Percentiles rank a stretch among this genome's conserved stretches.
phyloP scores from a whole-genome alignment of 2,329 filamentous ascomycete genomes.

The Metarhizium brunneum region DNA sequence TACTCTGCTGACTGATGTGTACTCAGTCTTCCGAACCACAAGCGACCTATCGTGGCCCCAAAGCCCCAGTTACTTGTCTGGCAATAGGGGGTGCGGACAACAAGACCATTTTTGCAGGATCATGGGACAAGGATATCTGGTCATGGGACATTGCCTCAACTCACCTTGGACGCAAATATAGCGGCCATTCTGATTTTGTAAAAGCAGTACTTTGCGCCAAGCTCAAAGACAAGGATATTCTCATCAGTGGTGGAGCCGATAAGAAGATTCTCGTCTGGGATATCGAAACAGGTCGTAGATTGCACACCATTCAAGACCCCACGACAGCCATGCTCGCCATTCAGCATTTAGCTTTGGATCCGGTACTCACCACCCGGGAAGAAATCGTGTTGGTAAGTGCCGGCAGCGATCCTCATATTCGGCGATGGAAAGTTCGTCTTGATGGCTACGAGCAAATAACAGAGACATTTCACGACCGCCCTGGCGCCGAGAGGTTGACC shows the following conservation, averaged over 20 bases:
- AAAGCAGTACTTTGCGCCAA: conserved; percentile 62
- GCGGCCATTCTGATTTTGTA: conserved; percentile 84
- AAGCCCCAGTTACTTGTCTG: conserved; percentile 70
- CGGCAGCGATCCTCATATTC: conserved; percentile 71
- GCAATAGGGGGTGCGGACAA: conserved; percentile 50
- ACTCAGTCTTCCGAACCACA: conserved; percentile 22
- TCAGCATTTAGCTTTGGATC: conserved; percentile 70
- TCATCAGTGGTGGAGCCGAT: conserved; percentile 71
- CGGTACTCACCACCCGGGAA: conserved; percentile 41
- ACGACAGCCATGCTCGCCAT: conserved; percentile 64
- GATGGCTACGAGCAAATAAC: conserved; percentile 44
- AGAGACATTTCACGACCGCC: conserved; percentile 32
- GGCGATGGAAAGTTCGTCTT: conserved; percentile 59
- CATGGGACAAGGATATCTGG: conserved; percentile 91
- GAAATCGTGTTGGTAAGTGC: conserved; percentile 62
- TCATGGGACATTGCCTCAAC: conserved; percentile 62
- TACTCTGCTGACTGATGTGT: not conserved
- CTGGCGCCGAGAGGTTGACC: conserved; percentile 33
- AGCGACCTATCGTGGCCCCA: conserved; percentile 59
- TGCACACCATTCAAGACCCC: conserved; percentile 73
- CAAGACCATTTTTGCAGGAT: conserved; percentile 69
- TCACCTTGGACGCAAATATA: conserved; percentile 47
- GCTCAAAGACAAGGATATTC: conserved; percentile 49
- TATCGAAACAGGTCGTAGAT: conserved; percentile 51
- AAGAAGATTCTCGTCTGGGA: conserved; percentile 82